Percentiles rank a stretch among this genome's conserved stretches.
Evolutionary conservation across 345 rosid genomes (phyloP).

Genomic region (Gossypium australe): DNA sequence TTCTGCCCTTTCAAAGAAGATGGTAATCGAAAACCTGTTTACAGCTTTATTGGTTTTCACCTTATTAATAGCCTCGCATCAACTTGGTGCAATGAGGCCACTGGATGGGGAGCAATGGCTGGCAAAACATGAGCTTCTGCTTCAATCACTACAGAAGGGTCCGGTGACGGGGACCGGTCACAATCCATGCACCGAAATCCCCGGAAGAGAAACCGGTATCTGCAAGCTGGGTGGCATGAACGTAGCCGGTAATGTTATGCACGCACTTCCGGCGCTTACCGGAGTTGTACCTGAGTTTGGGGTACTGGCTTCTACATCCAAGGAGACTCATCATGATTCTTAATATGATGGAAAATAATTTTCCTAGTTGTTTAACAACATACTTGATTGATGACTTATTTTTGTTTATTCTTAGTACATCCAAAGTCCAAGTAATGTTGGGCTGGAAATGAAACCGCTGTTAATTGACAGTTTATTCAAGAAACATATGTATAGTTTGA

Average conservation of each 20-base stretch:
- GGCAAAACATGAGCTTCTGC: background rate
- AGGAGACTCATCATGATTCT: slow-evolving; percentile 9
- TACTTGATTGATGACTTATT: background rate
- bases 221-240: slow-evolving; percentile 22
- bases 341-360: background rate
- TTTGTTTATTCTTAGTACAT: background rate
- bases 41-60: background rate
- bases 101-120: background rate
- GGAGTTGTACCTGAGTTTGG: background rate
- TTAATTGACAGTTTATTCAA: background rate
- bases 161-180: slow-evolving; percentile 5
- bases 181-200: slow-evolving; percentile 21
- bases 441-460: background rate
- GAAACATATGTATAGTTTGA: background rate
- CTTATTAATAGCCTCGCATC: background rate
- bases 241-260: slow-evolving; percentile 15
- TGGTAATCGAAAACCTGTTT: background rate
- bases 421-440: background rate
- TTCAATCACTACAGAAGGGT: slow-evolving; percentile 18
- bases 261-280: slow-evolving; percentile 13
- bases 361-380: background rate
- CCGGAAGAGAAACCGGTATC: slow-evolving; percentile 17
- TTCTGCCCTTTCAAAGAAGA: background rate
- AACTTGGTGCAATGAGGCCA: slow-evolving; percentile 18
- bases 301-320: slow-evolving; percentile 8